phyloP scores from a whole-genome alignment of 768 basidiomycete genomes.

The Tricholoma matsutake region DNA sequence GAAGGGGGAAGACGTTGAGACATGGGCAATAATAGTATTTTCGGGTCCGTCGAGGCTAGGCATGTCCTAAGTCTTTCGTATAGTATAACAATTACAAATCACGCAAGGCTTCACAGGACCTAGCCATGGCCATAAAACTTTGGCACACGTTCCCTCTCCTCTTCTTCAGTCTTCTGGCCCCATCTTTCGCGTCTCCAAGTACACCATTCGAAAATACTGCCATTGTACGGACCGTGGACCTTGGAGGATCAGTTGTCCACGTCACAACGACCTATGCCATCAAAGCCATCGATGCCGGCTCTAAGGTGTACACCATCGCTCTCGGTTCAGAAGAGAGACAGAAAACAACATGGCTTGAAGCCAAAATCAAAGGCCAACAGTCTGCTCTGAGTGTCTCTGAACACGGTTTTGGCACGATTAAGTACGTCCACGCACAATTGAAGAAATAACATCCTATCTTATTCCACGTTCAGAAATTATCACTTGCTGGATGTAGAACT shows the following conservation, averaged over 20 bases:
- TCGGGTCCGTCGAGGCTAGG: too few species aligned
- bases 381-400: conserved; percentile 49
- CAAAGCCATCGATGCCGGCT: conserved; percentile 61
- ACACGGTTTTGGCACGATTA: conserved; percentile 43
- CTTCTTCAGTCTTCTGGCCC: conserved; percentile 38
- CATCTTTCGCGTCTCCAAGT: conserved; percentile 34
- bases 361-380: conserved; percentile 70
- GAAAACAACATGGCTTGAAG: conserved; percentile 76
- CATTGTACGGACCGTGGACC: conserved; percentile 84
- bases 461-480: conserved; percentile 32
- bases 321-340: conserved; percentile 59
- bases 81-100: too few species aligned
- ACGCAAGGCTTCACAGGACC: too few species aligned
- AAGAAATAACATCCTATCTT: conserved; percentile 3
- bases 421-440: conserved; percentile 38
- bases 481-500: conserved; percentile 62
- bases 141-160: conserved; percentile 48
- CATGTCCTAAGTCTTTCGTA: too few species aligned
- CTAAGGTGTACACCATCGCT: conserved; percentile 65
- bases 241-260: conserved; percentile 84
- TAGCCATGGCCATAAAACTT: conserved; percentile 42
- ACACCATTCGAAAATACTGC: conserved; percentile 84
- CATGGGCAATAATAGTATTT: too few species aligned
- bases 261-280: conserved; percentile 88
- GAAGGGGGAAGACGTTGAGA: too few species aligned